These are phyloP conservation scores for Sclerotinia nivalis DNA, from an alignment of 2,329 filamentous ascomycete species.

Conservation along the genomic window DNA sequence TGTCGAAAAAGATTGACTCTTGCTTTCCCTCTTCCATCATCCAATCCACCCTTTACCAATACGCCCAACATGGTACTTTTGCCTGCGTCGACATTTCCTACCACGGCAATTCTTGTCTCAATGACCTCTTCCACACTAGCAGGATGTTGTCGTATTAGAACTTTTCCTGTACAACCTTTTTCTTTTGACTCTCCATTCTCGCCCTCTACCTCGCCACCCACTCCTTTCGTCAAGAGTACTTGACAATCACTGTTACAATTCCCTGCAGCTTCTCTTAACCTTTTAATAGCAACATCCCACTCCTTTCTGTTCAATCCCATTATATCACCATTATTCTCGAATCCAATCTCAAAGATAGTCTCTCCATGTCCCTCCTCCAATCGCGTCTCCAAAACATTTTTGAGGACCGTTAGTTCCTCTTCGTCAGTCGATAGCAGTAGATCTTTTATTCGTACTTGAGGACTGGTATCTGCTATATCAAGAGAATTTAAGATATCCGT, in stretches of 20 bases:
- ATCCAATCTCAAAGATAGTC: constrained; percentile 85
- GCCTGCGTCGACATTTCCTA: constrained; percentile 95
- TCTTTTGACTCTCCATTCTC: constrained; percentile 24
- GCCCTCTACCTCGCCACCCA: constrained; percentile 71
- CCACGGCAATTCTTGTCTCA: constrained; percentile 93
- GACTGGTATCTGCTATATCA: constrained; percentile 68
- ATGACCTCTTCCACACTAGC: constrained; percentile 81
- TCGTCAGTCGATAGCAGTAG: constrained; percentile 68
- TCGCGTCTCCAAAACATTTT: constrained; percentile 64
- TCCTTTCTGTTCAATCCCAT: constrained; percentile 75
- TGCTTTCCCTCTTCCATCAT: constrained; percentile 91
- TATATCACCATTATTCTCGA: constrained; percentile 84
- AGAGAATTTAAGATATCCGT: constrained; percentile 75
- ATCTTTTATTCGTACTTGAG: constrained; percentile 69
- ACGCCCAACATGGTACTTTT: constrained; percentile 97
- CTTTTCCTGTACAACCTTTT: constrained; percentile 71
- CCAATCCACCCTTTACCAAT: constrained; percentile 89
- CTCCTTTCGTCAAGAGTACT: constrained; percentile 85
- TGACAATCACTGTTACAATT: constrained; percentile 72
- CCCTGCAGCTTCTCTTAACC: constrained; percentile 66
- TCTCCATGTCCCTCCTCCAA: constrained; percentile 85
- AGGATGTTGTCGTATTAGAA: constrained; percentile 77
- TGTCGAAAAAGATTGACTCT: constrained; percentile 95
- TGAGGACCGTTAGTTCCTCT: constrained; percentile 62
- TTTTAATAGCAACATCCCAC: constrained; percentile 71